These are phyloP conservation scores for Lachancea sp. DNA, from an alignment of 805 yeast genomes.

Conservation along the genomic window DNA sequence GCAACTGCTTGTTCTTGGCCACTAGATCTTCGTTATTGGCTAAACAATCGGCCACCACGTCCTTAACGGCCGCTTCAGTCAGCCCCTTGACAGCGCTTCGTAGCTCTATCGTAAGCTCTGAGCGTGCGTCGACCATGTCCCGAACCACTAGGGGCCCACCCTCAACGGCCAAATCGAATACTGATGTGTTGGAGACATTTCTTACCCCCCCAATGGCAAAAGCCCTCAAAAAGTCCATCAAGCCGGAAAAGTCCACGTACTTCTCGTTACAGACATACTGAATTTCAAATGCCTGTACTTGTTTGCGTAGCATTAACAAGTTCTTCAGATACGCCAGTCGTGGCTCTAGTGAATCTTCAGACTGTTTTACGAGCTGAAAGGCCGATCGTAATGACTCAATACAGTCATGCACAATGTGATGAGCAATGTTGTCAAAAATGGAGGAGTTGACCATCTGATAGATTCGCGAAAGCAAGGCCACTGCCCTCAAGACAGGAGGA, in stretches of 20 bases:
- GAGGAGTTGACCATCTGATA: constrained; percentile 71
- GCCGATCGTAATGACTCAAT: constrained; percentile 55
- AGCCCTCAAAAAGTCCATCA: constrained; percentile 45
- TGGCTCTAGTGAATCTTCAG: constrained; percentile 40
- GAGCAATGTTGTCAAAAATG: constrained; percentile 86
- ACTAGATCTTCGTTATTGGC: constrained; percentile 23
- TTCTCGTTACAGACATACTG: constrained; percentile 67
- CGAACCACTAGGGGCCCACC: constrained; percentile 74
- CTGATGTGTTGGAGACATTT: constrained; percentile 13
- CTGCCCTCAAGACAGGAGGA: constrained; percentile 64
- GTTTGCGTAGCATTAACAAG: constrained; percentile 61
- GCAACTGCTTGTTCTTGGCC: constrained; percentile 36
- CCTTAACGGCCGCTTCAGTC: constrained; percentile 49
- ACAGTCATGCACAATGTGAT: constrained; percentile 75
- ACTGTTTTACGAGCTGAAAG: constrained; percentile 38
- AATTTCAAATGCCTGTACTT: constrained; percentile 71
- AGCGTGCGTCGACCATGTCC: constrained; percentile 72
- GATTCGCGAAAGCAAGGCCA: constrained; percentile 65
- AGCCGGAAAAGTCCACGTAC: constrained; percentile 74
- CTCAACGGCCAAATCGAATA: constrained; percentile 51
- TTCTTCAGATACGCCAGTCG: constrained; percentile 67
- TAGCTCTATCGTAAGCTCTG: constrained; percentile 67
- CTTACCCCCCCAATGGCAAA: constrained; percentile 20
- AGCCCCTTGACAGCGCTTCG: constrained; percentile 64
- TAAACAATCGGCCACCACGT: constrained; percentile 44